Conservation (phyloP, 495 filamentous ascomycete genomes). For the Hypoxylon cercidicola region DNA sequence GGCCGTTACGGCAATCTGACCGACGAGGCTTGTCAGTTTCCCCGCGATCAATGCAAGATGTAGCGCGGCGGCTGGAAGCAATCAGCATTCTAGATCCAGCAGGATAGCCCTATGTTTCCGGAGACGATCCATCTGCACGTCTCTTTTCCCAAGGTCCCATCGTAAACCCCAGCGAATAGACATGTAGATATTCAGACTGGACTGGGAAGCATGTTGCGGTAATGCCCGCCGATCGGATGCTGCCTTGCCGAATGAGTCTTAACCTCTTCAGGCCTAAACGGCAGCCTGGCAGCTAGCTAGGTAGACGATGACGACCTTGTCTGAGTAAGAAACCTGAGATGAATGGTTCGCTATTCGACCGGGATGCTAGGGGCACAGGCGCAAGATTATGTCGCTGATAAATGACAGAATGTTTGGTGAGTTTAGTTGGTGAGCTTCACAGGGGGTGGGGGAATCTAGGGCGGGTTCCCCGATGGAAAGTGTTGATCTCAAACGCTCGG, state of each 20-base stretch:
- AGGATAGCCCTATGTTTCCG: neutral
- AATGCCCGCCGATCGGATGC: conserved; percentile 13
- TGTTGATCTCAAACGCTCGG: no score
- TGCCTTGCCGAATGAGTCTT: neutral
- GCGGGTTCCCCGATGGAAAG: no score
- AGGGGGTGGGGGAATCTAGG: no score
- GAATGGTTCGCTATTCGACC: neutral
- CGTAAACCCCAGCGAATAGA: conserved; percentile 16
- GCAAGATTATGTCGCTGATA: no score
- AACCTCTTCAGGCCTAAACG: neutral
- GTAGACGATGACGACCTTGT: neutral
- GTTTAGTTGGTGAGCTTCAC: no score
- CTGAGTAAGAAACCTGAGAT: neutral
- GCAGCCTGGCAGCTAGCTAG: neutral
- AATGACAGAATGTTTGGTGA: no score
- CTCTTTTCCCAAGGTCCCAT: neutral
- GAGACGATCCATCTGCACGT: neutral
- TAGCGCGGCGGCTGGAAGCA: neutral
- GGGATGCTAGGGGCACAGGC: neutral
- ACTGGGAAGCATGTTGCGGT: conserved; percentile 9
- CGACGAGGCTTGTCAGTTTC: conserved; percentile 1
- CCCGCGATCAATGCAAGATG: conserved; percentile 13
- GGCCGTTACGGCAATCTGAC: neutral
- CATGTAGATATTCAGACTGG: neutral
- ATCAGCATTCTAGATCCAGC: conserved; percentile 12